Percentiles rank a stretch among this genome's conserved stretches.
Conservation (phyloP, 148 eudicot genomes). For the Polygonum aviculare region DNA sequence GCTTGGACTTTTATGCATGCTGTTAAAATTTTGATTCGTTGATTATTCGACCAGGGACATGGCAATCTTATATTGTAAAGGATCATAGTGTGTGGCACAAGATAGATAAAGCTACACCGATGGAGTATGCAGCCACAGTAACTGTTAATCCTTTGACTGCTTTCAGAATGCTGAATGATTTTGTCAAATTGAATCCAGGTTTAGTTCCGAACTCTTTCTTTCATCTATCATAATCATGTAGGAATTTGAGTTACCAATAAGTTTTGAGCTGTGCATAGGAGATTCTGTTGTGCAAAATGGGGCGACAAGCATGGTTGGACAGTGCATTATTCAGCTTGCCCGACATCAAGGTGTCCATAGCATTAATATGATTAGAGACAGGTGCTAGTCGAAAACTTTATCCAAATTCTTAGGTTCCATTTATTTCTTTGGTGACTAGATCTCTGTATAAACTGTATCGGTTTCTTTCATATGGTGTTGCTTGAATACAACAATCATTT, state of each 20-base stretch:
- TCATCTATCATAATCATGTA: background rate
- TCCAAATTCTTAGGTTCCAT: background rate
- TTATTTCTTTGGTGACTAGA: background rate
- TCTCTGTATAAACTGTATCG: background rate
- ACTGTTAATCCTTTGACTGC: conserved; percentile 90
- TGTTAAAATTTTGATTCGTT: background rate
- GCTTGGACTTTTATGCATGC: background rate
- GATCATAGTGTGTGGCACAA: conserved; percentile 82
- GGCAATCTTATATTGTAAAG: conserved; percentile 82
- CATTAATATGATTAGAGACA: conserved; percentile 83
- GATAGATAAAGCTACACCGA: conserved; percentile 54
- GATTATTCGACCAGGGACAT: conserved; percentile 44
- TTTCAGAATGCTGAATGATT: conserved; percentile 73
- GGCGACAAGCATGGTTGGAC: conserved; percentile 96
- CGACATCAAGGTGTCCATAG: conserved; percentile 54
- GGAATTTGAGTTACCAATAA: background rate
- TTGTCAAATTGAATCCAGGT: conserved; percentile 66
- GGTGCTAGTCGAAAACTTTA: conserved; percentile 30
- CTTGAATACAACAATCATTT: background rate
- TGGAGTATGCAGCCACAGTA: conserved; percentile 83
- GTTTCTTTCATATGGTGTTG: background rate
- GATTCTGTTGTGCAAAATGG: conserved; percentile 95
- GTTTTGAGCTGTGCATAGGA: conserved; percentile 31
- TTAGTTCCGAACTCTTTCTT: background rate
- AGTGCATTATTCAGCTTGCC: conserved; percentile 91